A percentile compares a stretch with the other conserved stretches of the same genome.
These are phyloP conservation scores for Apophysomyces variabilis DNA, from an alignment of 371 early-diverging fungal species.

Conservation along the genomic window DNA sequence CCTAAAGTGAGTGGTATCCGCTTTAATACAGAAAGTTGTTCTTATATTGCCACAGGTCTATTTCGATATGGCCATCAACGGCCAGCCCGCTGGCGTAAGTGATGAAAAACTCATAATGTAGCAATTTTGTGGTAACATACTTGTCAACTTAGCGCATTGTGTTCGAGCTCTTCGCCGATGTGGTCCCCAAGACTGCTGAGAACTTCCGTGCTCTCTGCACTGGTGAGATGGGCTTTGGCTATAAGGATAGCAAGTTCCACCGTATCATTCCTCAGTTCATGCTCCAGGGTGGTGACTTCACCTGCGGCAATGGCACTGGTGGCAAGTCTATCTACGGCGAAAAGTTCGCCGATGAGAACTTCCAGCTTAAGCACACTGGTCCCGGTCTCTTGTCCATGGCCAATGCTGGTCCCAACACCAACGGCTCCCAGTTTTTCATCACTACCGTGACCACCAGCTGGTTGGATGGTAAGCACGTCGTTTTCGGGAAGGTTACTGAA, in stretches of 20 bases:
- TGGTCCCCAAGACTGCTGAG: conserved; percentile 96
- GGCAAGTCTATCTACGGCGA: conserved; percentile 96
- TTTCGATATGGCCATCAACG: conserved; percentile 62
- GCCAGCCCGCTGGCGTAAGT: conserved; percentile 60
- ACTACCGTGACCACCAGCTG: conserved; percentile 83
- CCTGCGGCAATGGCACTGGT: conserved; percentile 95
- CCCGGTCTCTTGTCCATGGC: conserved; percentile 95
- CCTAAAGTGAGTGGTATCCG: conserved; percentile 20
- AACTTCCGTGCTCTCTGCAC: conserved; percentile 93
- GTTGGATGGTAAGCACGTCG: conserved; percentile 99
- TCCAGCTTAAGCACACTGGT: conserved; percentile 90
- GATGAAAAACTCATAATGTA: not conserved
- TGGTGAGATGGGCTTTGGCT: conserved; percentile 81
- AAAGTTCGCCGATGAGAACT: conserved; percentile 98
- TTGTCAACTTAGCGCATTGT: conserved; percentile 52
- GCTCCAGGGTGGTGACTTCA: conserved; percentile 99
- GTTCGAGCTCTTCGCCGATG: conserved; percentile 84
- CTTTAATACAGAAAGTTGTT: not conserved
- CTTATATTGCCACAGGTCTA: conserved; percentile 45
- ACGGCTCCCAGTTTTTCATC: conserved; percentile 99
- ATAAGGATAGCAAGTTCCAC: conserved; percentile 92
- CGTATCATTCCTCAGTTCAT: conserved; percentile 96
- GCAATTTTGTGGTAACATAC: conserved; percentile 14
- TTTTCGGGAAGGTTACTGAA: conserved; percentile 93
- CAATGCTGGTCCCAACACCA: conserved; percentile 94